Evolutionary conservation across 2,329 filamentous ascomycete species (phyloP).

Genomic region (Pestalotiopsis sp.): DNA sequence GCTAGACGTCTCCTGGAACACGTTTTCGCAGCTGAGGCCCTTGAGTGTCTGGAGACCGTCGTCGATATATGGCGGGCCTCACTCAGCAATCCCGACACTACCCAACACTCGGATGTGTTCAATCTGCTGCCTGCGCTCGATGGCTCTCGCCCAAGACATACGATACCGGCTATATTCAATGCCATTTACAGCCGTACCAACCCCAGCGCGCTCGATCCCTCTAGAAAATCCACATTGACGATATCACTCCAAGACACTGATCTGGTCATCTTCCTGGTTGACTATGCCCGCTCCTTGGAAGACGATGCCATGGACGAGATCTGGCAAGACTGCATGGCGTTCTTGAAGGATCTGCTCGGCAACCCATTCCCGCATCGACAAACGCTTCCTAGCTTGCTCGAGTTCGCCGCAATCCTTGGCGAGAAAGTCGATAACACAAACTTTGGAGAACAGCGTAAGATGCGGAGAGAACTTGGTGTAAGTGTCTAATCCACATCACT

Average conservation of each 20-base stretch:
- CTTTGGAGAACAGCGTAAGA: conserved; percentile 90
- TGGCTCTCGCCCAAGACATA: conserved; percentile 86
- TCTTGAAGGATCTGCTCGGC: conserved; percentile 83
- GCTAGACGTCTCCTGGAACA: conserved; percentile 88
- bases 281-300: conserved; percentile 87
- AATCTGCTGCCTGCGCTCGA: conserved; percentile 89
- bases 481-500: conserved; percentile 36
- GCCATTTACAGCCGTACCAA: conserved; percentile 95
- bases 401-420: conserved; percentile 87
- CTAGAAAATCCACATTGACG: conserved; percentile 84
- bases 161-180: conserved; percentile 93
- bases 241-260: conserved; percentile 83
- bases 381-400: conserved; percentile 80
- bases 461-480: conserved; percentile 87
- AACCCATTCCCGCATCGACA: conserved; percentile 96
- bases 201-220: conserved; percentile 74
- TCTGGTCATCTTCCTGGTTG: conserved; percentile 84
- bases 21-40: conserved; percentile 85
- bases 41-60: conserved; percentile 92
- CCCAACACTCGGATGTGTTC: conserved; percentile 69
- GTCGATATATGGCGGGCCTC: conserved; percentile 78
- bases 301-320: conserved; percentile 99
- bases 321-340: conserved; percentile 91
- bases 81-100: conserved; percentile 44
- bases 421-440: conserved; percentile 98